Conservation (phyloP, 441 rosid species). For the Erodium trifolium region DNA sequence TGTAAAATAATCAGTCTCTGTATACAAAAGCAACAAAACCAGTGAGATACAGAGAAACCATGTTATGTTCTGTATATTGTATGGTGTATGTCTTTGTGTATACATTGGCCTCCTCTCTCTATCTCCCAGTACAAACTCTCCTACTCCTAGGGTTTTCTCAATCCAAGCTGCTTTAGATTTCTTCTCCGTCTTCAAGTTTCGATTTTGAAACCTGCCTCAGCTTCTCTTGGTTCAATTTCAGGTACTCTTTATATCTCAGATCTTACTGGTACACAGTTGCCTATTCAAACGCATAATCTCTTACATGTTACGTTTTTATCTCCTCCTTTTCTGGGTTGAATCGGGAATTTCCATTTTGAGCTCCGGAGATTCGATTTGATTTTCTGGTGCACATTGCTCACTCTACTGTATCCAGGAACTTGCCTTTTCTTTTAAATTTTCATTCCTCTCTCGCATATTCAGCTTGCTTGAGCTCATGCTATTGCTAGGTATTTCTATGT, state of each 20-base stretch:
- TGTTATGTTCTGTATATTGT: neutral
- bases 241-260: neutral
- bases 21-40: neutral
- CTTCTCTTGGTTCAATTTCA: neutral
- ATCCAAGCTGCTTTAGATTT: too few relatives aligned
- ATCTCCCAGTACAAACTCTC: neutral
- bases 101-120: neutral
- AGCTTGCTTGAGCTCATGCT: neutral
- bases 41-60: neutral
- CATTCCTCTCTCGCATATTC: neutral
- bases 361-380: neutral
- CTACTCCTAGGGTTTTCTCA: conserved; percentile 4
- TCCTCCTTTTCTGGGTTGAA: neutral
- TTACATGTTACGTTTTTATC: too few relatives aligned
- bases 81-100: too few relatives aligned
- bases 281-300: neutral
- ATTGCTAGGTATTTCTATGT: neutral
- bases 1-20: neutral
- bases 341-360: conserved; percentile 1
- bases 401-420: neutral
- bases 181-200: neutral
- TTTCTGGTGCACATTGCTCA: conserved; percentile 1
- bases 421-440: neutral
- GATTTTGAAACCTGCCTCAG: neutral
- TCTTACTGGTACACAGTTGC: neutral